Evolutionary conservation across 75 land plant genomes (phyloP).

Genomic region (Picea glauca): DNA sequence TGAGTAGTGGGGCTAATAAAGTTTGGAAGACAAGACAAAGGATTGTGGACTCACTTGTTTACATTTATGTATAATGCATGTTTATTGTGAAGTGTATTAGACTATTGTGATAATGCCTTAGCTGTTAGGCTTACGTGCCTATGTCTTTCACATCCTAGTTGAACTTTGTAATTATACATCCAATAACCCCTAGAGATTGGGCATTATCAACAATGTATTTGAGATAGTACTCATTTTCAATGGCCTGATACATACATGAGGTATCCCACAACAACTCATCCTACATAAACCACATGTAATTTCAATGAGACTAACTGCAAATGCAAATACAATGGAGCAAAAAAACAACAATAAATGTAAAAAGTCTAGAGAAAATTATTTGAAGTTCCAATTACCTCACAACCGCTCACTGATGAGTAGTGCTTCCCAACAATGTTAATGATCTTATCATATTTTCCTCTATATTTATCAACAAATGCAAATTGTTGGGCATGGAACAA

Average conservation of each 20-base stretch:
- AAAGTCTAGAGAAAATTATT: not conserved
- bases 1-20: not conserved
- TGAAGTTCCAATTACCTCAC: conserved; percentile 17
- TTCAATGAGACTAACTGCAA: not conserved
- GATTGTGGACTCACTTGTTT: not conserved
- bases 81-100: not conserved
- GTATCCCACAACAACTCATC: conserved; percentile 51
- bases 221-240: conserved; percentile 27
- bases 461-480: conserved; percentile 31
- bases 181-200: conserved; percentile 35
- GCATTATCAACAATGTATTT: conserved; percentile 40
- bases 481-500: conserved; percentile 20
- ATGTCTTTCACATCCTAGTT: conserved; percentile 66
- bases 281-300: not conserved
- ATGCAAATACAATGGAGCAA: not conserved
- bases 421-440: conserved; percentile 21
- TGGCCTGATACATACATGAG: conserved; percentile 30
- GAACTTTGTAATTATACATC: conserved; percentile 55
- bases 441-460: conserved; percentile 41
- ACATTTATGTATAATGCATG: not conserved
- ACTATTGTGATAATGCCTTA: conserved; percentile 20
- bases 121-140: conserved; percentile 47
- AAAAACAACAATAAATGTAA: not conserved
- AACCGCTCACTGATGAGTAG: conserved; percentile 28
- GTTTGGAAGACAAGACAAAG: not conserved